phyloP scores from a whole-genome alignment of 495 filamentous ascomycete genomes.

The Penicillium bovifimosum region DNA sequence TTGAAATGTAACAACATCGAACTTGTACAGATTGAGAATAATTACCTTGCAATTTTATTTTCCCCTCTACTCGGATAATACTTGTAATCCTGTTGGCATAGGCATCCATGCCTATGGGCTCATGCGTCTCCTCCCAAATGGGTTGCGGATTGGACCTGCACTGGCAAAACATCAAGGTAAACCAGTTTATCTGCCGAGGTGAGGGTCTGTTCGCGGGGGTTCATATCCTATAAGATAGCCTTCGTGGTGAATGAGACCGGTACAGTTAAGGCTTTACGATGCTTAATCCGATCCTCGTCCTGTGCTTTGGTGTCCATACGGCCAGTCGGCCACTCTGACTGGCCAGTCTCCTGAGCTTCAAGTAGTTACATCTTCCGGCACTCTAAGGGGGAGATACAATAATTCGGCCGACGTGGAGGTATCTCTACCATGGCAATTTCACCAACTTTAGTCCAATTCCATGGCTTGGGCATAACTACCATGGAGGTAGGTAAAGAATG shows the following conservation, averaged over 20 bases:
- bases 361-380: constrained; percentile 21
- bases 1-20: constrained; percentile 28
- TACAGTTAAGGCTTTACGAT: neutral
- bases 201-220: neutral
- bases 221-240: neutral
- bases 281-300: neutral
- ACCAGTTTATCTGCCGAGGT: neutral
- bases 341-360: neutral
- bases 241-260: neutral
- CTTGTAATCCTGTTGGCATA: too few species aligned
- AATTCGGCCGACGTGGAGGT: constrained; percentile 42
- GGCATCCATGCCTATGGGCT: too few species aligned
- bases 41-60: constrained; percentile 12
- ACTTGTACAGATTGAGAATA: constrained; percentile 28
- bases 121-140: too few species aligned
- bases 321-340: neutral
- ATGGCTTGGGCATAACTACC: constrained; percentile 53
- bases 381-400: constrained; percentile 32
- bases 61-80: neutral
- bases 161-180: neutral
- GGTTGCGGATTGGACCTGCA: neutral
- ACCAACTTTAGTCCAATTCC: constrained; percentile 34
- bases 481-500: constrained; percentile 22
- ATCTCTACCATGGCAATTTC: constrained; percentile 46
- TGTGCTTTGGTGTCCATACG: neutral